Base-by-base conservation (phyloP, 768 basidiomycete species). In the Mycena haematopus region DNA sequence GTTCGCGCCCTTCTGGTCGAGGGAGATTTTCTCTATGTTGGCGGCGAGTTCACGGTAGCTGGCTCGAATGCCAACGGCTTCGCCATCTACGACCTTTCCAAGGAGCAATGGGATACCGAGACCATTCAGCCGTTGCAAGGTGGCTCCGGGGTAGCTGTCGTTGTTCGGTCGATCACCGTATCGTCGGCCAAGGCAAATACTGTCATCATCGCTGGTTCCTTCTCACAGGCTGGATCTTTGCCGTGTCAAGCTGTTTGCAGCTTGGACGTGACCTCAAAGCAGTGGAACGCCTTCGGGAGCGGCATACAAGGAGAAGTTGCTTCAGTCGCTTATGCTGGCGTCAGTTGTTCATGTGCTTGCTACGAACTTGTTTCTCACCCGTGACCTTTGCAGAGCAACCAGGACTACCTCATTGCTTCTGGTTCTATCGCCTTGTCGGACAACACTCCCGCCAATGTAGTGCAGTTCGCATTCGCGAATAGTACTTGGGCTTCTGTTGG, bases 191-290 rank as follows among this genome's bases (percentile, higher is more conserved):
- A 87, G 68, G 69, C 84, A 25, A 82, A 86, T 50, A 80, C 80
- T 2, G 72, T 98, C 56, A 79, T 97, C 51, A 90, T 97, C 13
- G 95, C 91, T 2, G 96, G 96, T n/a, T 86, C 90, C 2, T 98
- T 99, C 66, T 75, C 85, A 0, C 84, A 87, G 44, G 94, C 91
- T 2, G 95, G 94, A 9, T 83, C 88, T 0, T 76, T 91, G 17
- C 73, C 77, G 1, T 98, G 96, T 74, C 84, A 84, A 40, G 88
- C 85, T 2, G 86, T 98, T 44, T 99, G 96, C 72, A 75, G 84
- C 21, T 88, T 91, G 70, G 88, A 95, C 71, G 84, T 82, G 2
- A 72, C 71, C 0, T 77, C 78, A n/a, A 86, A 84, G 62, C 88
- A 90, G 72, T 99, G 96, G 95, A 87, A 79, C 52, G 73, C 84